phyloP scores from a whole-genome alignment of 768 basidiomycete species.

The Hericium coralloides region DNA sequence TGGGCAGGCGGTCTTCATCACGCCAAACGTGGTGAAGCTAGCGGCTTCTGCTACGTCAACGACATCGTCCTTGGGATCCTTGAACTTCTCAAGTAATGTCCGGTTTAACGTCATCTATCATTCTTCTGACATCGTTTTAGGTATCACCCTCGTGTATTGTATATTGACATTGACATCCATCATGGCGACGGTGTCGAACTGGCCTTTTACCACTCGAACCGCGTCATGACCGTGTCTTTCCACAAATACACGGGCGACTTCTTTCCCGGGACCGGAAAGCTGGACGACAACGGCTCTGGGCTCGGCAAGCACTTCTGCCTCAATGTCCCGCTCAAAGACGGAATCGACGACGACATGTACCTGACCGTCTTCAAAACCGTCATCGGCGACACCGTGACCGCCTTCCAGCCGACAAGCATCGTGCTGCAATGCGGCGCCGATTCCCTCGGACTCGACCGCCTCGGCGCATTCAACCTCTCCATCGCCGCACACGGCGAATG shows the following conservation, averaged over 20 bases:
- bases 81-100: conserved; percentile 54
- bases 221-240: conserved; percentile 98
- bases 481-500: conserved; percentile 98
- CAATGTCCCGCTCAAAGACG: conserved; percentile 92
- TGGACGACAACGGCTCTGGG: conserved; percentile 86
- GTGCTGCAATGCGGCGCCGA: conserved; percentile 98
- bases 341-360: conserved; percentile 97
- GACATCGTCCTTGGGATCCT: conserved; percentile 93
- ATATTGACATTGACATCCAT: conserved; percentile 99
- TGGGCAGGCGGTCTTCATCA: conserved; percentile 99
- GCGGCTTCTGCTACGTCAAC: conserved; percentile 98
- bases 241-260: conserved; percentile 99
- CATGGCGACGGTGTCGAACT: conserved; percentile 98
- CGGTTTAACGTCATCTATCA: background rate
- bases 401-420: conserved; percentile 83
- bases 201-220: conserved; percentile 94
- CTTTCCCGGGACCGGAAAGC: conserved; percentile 95
- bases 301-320: conserved; percentile 90
- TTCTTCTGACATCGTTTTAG: conserved; percentile 30
- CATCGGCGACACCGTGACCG: conserved; percentile 85
- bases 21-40: conserved; percentile 95
- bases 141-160: conserved; percentile 88
- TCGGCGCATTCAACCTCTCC: conserved; percentile 95
- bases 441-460: conserved; percentile 86
- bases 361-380: conserved; percentile 92